phyloP scores from a whole-genome alignment of 106 monocot genomes.

The Allium fistulosum region DNA sequence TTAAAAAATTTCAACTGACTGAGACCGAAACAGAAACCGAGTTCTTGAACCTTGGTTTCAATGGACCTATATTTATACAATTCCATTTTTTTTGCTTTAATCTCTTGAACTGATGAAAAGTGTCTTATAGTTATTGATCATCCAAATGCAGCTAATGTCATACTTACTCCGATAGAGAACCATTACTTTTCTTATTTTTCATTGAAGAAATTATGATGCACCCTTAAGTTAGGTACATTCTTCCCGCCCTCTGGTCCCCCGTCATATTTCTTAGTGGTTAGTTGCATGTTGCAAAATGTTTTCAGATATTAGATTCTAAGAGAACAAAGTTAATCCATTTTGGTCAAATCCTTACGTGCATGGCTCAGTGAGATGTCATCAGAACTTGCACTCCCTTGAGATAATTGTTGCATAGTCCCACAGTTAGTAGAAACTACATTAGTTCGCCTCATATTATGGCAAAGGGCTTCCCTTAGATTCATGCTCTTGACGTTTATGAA shows the following conservation, averaged over 20 bases:
- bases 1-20: too few species aligned
- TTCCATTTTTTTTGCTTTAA: not conserved
- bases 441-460: too few species aligned
- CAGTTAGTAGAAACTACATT: too few species aligned
- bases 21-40: too few species aligned
- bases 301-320: not conserved
- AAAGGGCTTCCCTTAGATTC: too few species aligned
- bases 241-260: not conserved
- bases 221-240: not conserved
- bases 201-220: too few species aligned
- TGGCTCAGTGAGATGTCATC: too few species aligned
- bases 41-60: too few species aligned
- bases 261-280: not conserved
- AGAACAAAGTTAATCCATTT: not conserved
- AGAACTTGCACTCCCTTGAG: too few species aligned
- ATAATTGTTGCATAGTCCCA: too few species aligned
- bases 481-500: too few species aligned
- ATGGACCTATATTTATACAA: too few species aligned
- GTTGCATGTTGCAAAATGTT: not conserved
- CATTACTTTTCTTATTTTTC: not conserved
- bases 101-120: slow-evolving; percentile 12
- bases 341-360: not conserved
- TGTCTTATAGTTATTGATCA: slow-evolving; percentile 10
- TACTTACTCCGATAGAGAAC: slow-evolving; percentile 26
- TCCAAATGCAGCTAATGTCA: slow-evolving; percentile 33